Evolutionary conservation across 164 flowering plant species (phyloP).

Genomic region (Sextonia rubra): DNA sequence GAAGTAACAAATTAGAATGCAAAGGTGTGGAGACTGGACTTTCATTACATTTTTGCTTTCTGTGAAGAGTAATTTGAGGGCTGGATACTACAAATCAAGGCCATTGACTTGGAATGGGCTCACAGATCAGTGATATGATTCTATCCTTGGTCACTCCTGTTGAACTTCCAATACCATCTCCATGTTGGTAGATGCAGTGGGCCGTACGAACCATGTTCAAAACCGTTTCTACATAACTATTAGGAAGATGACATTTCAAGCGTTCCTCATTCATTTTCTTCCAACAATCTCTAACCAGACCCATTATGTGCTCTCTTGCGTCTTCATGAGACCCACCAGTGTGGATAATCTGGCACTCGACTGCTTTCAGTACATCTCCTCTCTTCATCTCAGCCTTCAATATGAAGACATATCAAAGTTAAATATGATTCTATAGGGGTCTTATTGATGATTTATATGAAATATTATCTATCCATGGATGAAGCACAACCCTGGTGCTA

Average conservation of each 20-base stretch:
- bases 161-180: constrained; percentile 23
- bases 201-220: constrained; percentile 23
- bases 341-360: not conserved
- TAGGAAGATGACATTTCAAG: constrained; percentile 6
- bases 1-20: too few relatives aligned
- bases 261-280: constrained; percentile 4
- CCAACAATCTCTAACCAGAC: not conserved
- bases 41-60: too few relatives aligned
- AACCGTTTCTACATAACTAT: not conserved
- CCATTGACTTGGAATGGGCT: not conserved
- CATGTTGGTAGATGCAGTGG: constrained; percentile 19
- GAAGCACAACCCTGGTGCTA: too few relatives aligned
- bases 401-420: not conserved
- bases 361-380: constrained; percentile 2
- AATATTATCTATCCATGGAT: too few relatives aligned
- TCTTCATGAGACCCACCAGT: not conserved
- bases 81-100: too few relatives aligned
- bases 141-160: constrained; percentile 11
- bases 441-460: too few relatives aligned
- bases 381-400: constrained; percentile 5
- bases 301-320: not conserved
- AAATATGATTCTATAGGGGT: too few relatives aligned
- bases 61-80: too few relatives aligned
- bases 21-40: too few relatives aligned
- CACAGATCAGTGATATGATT: not conserved